Evolutionary conservation across 495 filamentous ascomycete genomes (phyloP).

Genomic region (Aspergillus bridgeri): DNA sequence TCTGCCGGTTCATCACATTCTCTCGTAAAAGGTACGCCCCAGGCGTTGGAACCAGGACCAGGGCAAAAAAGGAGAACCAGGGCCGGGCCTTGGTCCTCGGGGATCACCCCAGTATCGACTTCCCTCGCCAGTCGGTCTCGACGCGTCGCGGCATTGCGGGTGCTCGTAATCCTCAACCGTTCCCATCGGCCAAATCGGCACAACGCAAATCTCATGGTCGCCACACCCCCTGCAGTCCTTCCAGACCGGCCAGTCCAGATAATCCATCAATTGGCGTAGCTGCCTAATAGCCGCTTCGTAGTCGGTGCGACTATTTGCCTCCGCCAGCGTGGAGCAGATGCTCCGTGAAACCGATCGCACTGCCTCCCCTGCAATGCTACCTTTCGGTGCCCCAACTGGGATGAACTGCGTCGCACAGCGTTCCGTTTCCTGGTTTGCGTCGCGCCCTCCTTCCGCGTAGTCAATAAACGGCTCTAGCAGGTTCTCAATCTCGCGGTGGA

Average conservation of each 20-base stretch:
- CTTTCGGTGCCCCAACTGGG: conserved; percentile 9
- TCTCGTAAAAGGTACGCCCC: not conserved
- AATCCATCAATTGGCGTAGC: conserved; percentile 41
- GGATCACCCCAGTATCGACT: conserved; percentile 37
- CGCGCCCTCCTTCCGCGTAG: conserved; percentile 31
- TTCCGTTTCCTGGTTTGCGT: conserved; percentile 31
- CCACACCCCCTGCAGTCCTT: conserved; percentile 55
- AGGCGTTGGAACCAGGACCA: not conserved
- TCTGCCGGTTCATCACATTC: not conserved
- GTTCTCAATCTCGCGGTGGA: conserved; percentile 44
- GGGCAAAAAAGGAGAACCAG: not conserved
- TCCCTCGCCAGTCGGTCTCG: conserved; percentile 22
- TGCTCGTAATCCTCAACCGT: conserved; percentile 48
- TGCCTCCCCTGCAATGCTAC: conserved; percentile 33
- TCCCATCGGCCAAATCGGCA: conserved; percentile 65
- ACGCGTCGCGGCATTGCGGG: conserved; percentile 44
- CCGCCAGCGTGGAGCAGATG: conserved; percentile 51
- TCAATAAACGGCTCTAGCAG: conserved; percentile 51
- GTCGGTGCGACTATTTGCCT: conserved; percentile 25
- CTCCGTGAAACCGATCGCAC: conserved; percentile 43
- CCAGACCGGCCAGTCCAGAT: conserved; percentile 60
- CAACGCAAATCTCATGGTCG: conserved; percentile 59
- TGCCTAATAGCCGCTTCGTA: conserved; percentile 22
- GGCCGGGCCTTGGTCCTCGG: not conserved
- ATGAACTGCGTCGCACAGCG: conserved; percentile 52